Conservation (phyloP, 2,329 filamentous ascomycete genomes). For the Hymenoscyphus albidus region DNA sequence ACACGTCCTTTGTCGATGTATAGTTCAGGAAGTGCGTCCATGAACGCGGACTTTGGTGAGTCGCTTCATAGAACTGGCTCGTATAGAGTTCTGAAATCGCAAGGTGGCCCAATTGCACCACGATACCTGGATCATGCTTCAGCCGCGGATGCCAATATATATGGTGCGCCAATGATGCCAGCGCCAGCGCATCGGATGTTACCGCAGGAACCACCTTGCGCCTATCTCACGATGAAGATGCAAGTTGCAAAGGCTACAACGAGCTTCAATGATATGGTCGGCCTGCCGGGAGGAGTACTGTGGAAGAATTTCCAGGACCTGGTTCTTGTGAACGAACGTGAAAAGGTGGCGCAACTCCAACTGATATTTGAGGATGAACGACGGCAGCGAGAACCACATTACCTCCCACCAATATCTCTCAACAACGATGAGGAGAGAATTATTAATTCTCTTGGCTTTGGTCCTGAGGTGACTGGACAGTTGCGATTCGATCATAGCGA, state of each 20-base stretch:
- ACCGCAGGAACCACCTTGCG: slow-evolving; percentile 47
- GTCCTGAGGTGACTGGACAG: slow-evolving; percentile 48
- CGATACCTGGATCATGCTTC: slow-evolving; percentile 50
- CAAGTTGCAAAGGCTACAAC: slow-evolving; percentile 55
- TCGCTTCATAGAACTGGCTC: slow-evolving; percentile 43
- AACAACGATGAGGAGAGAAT: slow-evolving; percentile 52
- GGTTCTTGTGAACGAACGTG: slow-evolving; percentile 48
- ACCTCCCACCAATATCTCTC: slow-evolving; percentile 59
- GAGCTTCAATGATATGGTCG: slow-evolving; percentile 53
- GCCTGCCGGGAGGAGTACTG: slow-evolving; percentile 41
- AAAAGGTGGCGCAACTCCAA: slow-evolving; percentile 49
- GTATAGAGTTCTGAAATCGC: slow-evolving; percentile 53
- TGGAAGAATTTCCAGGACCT: slow-evolving; percentile 53
- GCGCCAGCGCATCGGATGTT: slow-evolving; percentile 31
- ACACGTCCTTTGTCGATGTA: slow-evolving; percentile 51
- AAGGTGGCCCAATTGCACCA: slow-evolving; percentile 46
- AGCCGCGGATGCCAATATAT: slow-evolving; percentile 48
- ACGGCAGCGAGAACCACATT: slow-evolving; percentile 54
- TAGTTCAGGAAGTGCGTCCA: slow-evolving; percentile 40
- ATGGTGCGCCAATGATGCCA: slow-evolving; percentile 33
- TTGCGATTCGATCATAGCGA: slow-evolving; percentile 52
- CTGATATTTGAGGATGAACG: slow-evolving; percentile 52
- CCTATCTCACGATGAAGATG: slow-evolving; percentile 56
- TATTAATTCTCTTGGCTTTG: slow-evolving; percentile 53
- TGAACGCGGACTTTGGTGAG: slow-evolving; percentile 43